phyloP scores from a whole-genome alignment of 768 basidiomycete species.

The Mrakia frigida region DNA sequence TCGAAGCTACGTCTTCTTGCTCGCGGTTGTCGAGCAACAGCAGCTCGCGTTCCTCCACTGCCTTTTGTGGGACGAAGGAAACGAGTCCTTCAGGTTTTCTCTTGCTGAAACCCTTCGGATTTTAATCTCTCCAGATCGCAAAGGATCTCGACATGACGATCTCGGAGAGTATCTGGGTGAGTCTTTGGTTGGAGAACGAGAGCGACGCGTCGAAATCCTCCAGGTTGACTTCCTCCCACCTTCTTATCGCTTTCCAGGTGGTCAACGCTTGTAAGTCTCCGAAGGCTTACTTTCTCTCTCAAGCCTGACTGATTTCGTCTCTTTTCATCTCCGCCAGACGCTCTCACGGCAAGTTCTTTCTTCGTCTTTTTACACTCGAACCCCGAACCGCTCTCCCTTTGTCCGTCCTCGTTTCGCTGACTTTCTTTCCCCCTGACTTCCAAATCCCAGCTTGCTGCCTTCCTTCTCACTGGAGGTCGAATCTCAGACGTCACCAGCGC shows the following conservation, averaged over 20 bases:
- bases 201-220: no score
- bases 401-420: not conserved
- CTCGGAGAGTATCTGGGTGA: not conserved
- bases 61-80: no score
- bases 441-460: constrained; percentile 32
- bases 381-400: no score
- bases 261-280: no score
- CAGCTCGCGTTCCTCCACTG: no score
- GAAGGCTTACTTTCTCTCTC: no score
- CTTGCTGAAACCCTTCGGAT: no score
- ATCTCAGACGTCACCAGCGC: constrained; percentile 36
- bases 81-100: no score
- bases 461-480: constrained; percentile 37
- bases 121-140: not conserved
- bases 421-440: not conserved
- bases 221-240: not conserved
- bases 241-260: not conserved
- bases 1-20: no score
- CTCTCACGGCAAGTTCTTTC: no score
- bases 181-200: not conserved
- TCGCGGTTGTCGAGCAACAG: no score
- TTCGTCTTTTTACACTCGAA: no score
- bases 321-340: not conserved
- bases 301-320: not conserved
- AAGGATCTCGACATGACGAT: not conserved